A percentile compares a stretch with the other conserved stretches of the same genome.
Conservation (phyloP, 2,329 filamentous ascomycete species). For the Stylonectria norvegica region DNA sequence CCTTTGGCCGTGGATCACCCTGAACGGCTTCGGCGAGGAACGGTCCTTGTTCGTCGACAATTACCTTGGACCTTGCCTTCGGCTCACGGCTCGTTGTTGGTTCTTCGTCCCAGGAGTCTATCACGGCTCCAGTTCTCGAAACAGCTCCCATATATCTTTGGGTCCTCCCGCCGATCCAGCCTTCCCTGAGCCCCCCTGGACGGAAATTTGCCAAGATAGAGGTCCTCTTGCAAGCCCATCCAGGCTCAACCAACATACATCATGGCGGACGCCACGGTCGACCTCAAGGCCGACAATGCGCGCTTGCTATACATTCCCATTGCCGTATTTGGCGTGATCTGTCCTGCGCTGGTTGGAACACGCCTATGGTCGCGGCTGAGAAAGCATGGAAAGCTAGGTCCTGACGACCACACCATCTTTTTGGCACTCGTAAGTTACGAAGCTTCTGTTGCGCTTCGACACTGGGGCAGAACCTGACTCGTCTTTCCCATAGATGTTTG, state of each 20-base stretch:
- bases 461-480: conserved; percentile 1
- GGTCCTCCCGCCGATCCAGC: conserved; percentile 9
- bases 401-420: conserved; percentile 22
- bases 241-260: conserved; percentile 13
- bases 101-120: conserved; percentile 4
- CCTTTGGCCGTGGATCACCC: conserved; percentile 12
- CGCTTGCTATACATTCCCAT: conserved; percentile 26
- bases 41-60: conserved; percentile 4
- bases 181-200: conserved; percentile 10
- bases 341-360: conserved; percentile 17
- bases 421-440: conserved; percentile 17
- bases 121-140: conserved; percentile 4
- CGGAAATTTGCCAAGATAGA: conserved; percentile 3
- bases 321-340: conserved; percentile 22
- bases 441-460: not conserved
- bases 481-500: conserved; percentile 6
- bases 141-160: conserved; percentile 15
- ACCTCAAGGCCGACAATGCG: conserved; percentile 19
- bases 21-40: conserved; percentile 4
- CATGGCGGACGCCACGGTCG: conserved; percentile 4
- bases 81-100: too few species aligned
- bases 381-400: conserved; percentile 17
- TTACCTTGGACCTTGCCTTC: too few species aligned
- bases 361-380: conserved; percentile 21
- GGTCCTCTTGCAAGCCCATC: conserved; percentile 2